A percentile compares a stretch with the other conserved stretches of the same genome.
These are phyloP conservation scores for Candida coquimbonensis DNA, from an alignment of 805 yeast species.

Conservation along the genomic window DNA sequence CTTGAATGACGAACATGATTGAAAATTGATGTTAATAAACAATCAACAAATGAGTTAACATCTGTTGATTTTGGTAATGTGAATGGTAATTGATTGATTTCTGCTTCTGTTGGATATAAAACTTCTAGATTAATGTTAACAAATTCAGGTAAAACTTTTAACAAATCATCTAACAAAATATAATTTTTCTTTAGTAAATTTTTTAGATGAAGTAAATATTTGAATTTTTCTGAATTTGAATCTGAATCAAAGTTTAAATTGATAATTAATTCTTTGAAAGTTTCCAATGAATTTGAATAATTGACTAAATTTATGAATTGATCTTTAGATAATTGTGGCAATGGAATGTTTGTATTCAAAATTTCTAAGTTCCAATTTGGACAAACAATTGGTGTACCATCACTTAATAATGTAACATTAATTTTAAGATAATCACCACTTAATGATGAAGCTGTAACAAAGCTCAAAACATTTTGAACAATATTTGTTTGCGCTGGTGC, in stretches of 20 bases:
- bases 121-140: constrained; percentile 71
- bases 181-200: constrained; percentile 27
- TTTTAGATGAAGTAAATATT: constrained; percentile 2
- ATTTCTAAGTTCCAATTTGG: constrained; percentile 55
- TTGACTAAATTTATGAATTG: constrained; percentile 28
- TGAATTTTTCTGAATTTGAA: constrained; percentile 5
- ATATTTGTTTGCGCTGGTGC: neutral
- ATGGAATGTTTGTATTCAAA: constrained; percentile 45
- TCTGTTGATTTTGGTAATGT: constrained; percentile 36
- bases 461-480: constrained; percentile 41
- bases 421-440: constrained; percentile 72
- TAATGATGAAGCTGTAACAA: constrained; percentile 87
- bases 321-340: constrained; percentile 43
- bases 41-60: constrained; percentile 72
- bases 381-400: constrained; percentile 80
- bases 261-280: neutral
- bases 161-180: constrained; percentile 53
- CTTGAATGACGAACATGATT: constrained; percentile 56
- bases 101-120: constrained; percentile 61
- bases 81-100: constrained; percentile 33
- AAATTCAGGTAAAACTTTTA: constrained; percentile 46
- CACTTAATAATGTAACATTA: constrained; percentile 64
- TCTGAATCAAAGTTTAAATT: constrained; percentile 3
- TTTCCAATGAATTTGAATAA: constrained; percentile 10
- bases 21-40: constrained; percentile 63